Conservation (phyloP, 1,284 basidiomycete genomes). For the Xerocomus nothofagi region DNA sequence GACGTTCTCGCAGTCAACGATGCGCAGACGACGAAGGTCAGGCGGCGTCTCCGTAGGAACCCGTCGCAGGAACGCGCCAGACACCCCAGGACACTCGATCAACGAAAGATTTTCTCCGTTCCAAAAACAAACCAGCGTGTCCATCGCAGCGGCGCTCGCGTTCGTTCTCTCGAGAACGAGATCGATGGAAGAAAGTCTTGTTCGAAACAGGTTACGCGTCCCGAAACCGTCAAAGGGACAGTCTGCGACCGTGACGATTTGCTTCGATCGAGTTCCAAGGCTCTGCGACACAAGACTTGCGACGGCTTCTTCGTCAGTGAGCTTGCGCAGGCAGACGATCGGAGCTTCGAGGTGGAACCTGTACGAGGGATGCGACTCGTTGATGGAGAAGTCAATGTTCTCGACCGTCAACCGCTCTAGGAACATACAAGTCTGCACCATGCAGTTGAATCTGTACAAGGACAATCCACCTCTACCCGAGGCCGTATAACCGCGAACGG, state of each 20-base stretch:
- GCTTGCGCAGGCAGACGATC: slow-evolving; percentile 1
- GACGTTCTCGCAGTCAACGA: background rate
- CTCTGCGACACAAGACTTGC: slow-evolving; percentile 6
- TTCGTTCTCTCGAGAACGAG: slow-evolving; percentile 10
- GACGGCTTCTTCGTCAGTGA: slow-evolving; percentile 1
- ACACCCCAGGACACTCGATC: slow-evolving; percentile 10
- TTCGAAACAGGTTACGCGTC: background rate
- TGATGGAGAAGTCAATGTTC: slow-evolving; percentile 6
- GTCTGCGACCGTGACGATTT: background rate
- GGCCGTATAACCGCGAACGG: background rate
- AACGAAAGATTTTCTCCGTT: slow-evolving; percentile 15
- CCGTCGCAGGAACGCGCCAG: slow-evolving; percentile 7
- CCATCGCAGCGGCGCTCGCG: background rate
- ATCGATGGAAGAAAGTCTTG: slow-evolving; percentile 1
- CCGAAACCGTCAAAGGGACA: slow-evolving; percentile 12
- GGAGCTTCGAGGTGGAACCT: slow-evolving; percentile 15
- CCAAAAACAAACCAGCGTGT: too few species aligned
- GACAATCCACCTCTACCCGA: slow-evolving; percentile 1
- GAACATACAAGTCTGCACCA: slow-evolving; percentile 1
- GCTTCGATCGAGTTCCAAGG: slow-evolving; percentile 9
- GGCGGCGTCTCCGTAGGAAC: too few species aligned
- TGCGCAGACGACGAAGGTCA: slow-evolving; percentile 6
- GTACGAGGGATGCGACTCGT: slow-evolving; percentile 12
- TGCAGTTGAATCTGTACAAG: slow-evolving; percentile 2
- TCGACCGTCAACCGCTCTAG: slow-evolving; percentile 6